Evolutionary conservation across 345 rosid species (phyloP).

Genomic region (Sisymbrium altissimum): DNA sequence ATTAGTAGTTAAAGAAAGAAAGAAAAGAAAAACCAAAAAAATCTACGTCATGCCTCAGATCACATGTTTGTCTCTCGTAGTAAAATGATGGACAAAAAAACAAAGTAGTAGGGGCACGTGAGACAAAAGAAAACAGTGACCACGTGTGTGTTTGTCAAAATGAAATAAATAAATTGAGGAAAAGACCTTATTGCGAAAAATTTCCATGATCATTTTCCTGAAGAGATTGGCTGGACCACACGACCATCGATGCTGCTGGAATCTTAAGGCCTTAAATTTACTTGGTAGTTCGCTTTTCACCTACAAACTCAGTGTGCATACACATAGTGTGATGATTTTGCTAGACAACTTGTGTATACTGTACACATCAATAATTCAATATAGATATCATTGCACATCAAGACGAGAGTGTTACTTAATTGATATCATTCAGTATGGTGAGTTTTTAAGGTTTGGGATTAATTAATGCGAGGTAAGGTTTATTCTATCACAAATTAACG

Average conservation of each 20-base stretch:
- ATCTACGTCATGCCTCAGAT: constrained; percentile 4
- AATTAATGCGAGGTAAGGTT: neutral
- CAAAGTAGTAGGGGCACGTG: neutral
- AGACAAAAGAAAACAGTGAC: neutral
- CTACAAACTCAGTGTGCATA: constrained; percentile 25
- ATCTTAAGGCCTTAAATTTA: constrained; percentile 45
- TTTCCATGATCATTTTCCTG: constrained; percentile 48
- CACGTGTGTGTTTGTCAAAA: constrained; percentile 1
- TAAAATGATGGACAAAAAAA: neutral
- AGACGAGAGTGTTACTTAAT: neutral
- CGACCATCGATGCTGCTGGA: constrained; percentile 66
- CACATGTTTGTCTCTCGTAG: constrained; percentile 7
- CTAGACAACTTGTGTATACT: neutral
- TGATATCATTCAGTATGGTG: neutral
- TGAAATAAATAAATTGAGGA: neutral
- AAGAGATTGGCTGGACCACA: constrained; percentile 67
- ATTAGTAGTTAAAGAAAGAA: too few relatives aligned
- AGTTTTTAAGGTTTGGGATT: neutral
- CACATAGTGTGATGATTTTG: neutral
- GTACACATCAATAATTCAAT: neutral
- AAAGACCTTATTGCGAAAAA: constrained; percentile 45
- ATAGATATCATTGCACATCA: neutral
- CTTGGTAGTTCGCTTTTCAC: constrained; percentile 63
- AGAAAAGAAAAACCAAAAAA: neutral
- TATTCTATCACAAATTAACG: neutral